Percentiles rank a stretch among this genome's conserved stretches.
Conservation (phyloP, 148 eudicot genomes). For the Dysphania ambrosioides region DNA sequence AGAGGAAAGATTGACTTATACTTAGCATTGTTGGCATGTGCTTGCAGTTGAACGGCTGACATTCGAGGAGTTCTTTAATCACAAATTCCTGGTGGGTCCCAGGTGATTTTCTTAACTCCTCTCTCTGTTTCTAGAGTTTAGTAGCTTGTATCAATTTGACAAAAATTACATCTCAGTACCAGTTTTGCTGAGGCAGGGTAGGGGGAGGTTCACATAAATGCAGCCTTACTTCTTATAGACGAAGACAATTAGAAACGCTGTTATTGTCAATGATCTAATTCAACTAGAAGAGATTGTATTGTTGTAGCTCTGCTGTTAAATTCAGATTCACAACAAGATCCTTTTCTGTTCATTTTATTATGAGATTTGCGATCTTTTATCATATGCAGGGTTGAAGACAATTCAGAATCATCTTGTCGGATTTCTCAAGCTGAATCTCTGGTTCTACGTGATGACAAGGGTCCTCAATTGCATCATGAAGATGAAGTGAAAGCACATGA, state of each 20-base stretch:
- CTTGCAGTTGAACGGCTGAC: constrained; percentile 52
- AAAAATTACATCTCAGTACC: not conserved
- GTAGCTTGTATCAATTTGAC: not conserved
- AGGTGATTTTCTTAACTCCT: constrained; percentile 25
- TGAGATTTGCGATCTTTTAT: constrained; percentile 12
- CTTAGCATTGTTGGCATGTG: constrained; percentile 14
- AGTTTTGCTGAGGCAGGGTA: not conserved
- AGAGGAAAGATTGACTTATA: constrained; percentile 12
- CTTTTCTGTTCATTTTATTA: not conserved
- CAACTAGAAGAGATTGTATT: not conserved
- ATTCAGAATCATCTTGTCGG: constrained; percentile 23
- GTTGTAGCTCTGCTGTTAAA: not conserved
- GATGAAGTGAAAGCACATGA: constrained; percentile 20
- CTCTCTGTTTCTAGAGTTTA: not conserved
- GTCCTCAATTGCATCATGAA: constrained; percentile 21
- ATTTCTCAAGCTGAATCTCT: constrained; percentile 23
- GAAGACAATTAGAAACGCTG: not conserved
- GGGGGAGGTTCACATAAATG: not conserved
- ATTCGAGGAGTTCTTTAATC: constrained; percentile 47
- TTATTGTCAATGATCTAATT: not conserved
- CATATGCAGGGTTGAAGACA: constrained; percentile 27
- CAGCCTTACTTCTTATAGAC: not conserved
- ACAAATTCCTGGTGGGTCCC: constrained; percentile 34
- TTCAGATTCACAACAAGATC: not conserved
- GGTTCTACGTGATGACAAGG: constrained; percentile 15